Base-by-base conservation (phyloP, 2,329 filamentous ascomycete species). In the Chalaropsis thielavioides region DNA sequence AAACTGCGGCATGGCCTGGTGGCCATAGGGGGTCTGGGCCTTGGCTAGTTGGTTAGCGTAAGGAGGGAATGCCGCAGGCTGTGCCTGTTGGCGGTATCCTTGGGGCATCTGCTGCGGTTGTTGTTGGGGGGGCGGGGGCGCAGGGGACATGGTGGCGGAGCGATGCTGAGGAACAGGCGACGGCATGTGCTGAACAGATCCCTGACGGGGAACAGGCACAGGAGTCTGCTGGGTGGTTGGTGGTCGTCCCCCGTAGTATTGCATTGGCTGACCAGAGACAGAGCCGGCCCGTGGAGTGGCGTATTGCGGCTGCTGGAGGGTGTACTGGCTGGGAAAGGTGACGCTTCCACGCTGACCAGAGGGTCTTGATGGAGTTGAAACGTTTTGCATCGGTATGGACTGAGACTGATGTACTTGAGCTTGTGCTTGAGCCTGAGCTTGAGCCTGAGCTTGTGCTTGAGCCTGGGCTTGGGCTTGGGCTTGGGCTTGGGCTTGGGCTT, bases 11-110 rank as follows among this genome's bases (percentile, higher is more conserved):
- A 80, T 77, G 67, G 74, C 77, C 67, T 80, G 76, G 66, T 83
- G 80, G 11, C 78, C 77, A 66, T 81, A 83, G 0, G 78, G 77
- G 7, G 77, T 77, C 66, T 80, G 78, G 11, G 78, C 74, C 70
- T 84, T 83, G 61, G 76, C 77, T 62, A 81, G 73, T 69, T 80
- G 79, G 7, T 79, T 77, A 3, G 77, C 75, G 68, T 79, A 83
- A 70, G 82, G 83, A 64, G 78, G 76, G 43, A 80, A 76, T 2
- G 58, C 49, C 6, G 64, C 54, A 5, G 63, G 63, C 24, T 62
- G 67, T 8, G 60, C 59, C 43, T 67, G 66, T 17, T 58, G 60
- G n/a, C 73, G 73, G 11, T 72, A 70, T 17, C 75, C 71, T 56
- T 74, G 71, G 8, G 72, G 73, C 65, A 70, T 72, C n/a, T 72